Evolutionary conservation across 2,329 filamentous ascomycete species (phyloP), one percentile per base, ranked within the genome.

Genomic region (Magnaporthales sp.): DNA sequence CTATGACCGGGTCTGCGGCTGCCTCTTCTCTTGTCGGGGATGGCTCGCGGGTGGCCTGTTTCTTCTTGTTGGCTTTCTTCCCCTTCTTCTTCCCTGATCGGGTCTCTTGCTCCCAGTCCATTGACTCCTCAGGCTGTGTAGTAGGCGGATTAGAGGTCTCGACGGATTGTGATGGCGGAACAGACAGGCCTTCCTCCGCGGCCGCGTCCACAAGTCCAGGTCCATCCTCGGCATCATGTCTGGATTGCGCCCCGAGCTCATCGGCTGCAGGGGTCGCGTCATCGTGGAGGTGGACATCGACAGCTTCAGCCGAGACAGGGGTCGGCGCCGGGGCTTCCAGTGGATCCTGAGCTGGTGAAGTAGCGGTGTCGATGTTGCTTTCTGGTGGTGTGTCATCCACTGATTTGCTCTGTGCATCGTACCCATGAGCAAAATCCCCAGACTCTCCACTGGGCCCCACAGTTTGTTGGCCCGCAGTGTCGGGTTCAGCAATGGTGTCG

Each of bases 1-100:
- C 27, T 27, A 27, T 60, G 24, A 15, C 56, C 6, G 56, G 26
- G 24, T 46, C 22, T 38, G 68, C 68, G 15, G 69, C 68, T 19
- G 29, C 67, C 24, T 67, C 68, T 29, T 68, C 67, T n/a, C 65
- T 54, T 10, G 65, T 62, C 62, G 68, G 51, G 2, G 66, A 54
- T 58, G 66, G 66, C 32, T 63, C 66, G 66, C 32, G 65, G 24
- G 60, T 51, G 22, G 32, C 31, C 31, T 62, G 60, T 66, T 70
- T 70, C 67, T 72, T 72, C 51, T 69, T 67, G 68, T 19, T 26
- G 62, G 7, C 62, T 31, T 74, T 71, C 67, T 70, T 70, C 60
- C 67, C 70, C 71, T 76, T 75, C 70, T 77, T 75, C 70, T 77
- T 73, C 67, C 69, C 69, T 62, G 70, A 63, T 64, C 68, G 68